Evolutionary conservation across 2,329 filamentous ascomycete species (phyloP), one percentile per base, ranked within the genome.

Genomic region (Ascochyta koolunga): DNA sequence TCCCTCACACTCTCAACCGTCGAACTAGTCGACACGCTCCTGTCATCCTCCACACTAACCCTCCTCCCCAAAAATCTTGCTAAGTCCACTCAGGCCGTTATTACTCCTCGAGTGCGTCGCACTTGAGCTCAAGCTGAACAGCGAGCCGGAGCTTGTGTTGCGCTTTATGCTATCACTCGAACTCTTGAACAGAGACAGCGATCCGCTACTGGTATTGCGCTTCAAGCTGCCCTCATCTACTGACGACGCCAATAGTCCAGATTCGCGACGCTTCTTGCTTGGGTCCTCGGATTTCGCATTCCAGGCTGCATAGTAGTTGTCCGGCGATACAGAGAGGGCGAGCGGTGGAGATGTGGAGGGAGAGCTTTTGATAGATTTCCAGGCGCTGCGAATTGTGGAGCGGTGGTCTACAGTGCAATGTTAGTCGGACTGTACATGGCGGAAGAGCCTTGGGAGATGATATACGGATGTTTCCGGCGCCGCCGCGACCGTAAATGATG

Each of bases 401-500:
- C 53, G 53, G 32, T 56, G 53, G 21, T 56, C 53, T 56, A 13
- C 10, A 29, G 11, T 13, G 27, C 3, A 13, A 29, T 29, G 10
- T 29, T 29, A 29, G 27, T 29, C 27, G 10, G 10, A 13, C 27
- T 13, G 27, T 29, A 13, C 27, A 11, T 4, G 3, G 27, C 11
- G 27, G 11, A 13, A 13, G 10, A 29, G 27, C 15, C 27, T 29
- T 29, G 27, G 10, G 27, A 25, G 16, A 15, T 32, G 27, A 35
- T 47, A 13, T 50, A 56, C 53, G 53, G 25, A 56, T 50, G 37
- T 56, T 56, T 19, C 53, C 53, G 7, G 53, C 53, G 25, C 53
- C 53, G 37, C 53, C 53, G 42, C 53, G 53, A 7, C 53, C 53
- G 25, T 56, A 56, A n/a, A 51, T 43, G 47, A 56, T 56, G 47